Evolutionary conservation across 148 eudicot species (phyloP), one percentile per base, ranked within the genome.

Genomic region (Pouteria glomerata): DNA sequence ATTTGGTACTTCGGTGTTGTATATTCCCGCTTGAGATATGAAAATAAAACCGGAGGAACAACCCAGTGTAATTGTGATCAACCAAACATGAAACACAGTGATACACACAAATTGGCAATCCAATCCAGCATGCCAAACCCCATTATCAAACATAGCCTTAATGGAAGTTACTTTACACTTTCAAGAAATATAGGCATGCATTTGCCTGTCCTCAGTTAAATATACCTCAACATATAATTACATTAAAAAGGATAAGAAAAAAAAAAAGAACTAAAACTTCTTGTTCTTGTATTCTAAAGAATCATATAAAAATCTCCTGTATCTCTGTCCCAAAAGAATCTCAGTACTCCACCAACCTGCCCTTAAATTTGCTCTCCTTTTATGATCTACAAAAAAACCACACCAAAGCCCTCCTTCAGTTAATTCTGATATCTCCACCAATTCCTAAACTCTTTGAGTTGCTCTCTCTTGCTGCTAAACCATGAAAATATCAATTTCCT

Each of bases 91-190:
- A n/a, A n/a, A n/a, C n/a, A n/a, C n/a, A n/a, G n/a, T n/a, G n/a
- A n/a, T n/a, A n/a, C n/a, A n/a, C n/a, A n/a, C n/a, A n/a, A n/a
- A n/a, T n/a, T n/a, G n/a, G n/a, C n/a, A n/a, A n/a, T n/a, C n/a
- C n/a, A n/a, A n/a, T n/a, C n/a, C n/a, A n/a, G n/a, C n/a, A n/a
- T n/a, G n/a, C n/a, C n/a, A n/a, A n/a, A n/a, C n/a, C n/a, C n/a
- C n/a, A n/a, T n/a, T 23, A 24, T 14, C 66, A 42, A 26, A 51
- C 53, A 39, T 34, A 2, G 30, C 31, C 5, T 6, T 33, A 33
- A 76, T 68, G 47, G 42, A 69, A 56, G 57, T 68, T 57, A 69
- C 35, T n/a, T 33, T 74, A 62, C 44, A 67, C 55, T 55, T 35
- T 31, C 50, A n/a, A 61, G 48, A 63, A 35, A 34, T 34, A 34